Evolutionary conservation across 1,284 basidiomycete species (phyloP).

Genomic region (Pyrrhoderma noxium): DNA sequence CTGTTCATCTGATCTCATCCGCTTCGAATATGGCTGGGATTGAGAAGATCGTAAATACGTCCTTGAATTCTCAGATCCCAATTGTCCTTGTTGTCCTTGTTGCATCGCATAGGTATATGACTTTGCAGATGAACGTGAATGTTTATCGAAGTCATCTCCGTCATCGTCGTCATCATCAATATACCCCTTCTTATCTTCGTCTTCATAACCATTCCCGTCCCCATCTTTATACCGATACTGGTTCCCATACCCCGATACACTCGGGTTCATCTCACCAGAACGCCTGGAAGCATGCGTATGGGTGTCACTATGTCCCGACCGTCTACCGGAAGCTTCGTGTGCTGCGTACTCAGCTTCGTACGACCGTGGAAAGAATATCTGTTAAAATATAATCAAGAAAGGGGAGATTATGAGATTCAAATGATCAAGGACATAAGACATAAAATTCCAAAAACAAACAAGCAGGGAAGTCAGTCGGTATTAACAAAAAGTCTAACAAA

Average conservation of each 20-base stretch:
- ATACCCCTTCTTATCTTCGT: not conserved
- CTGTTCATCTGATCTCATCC: no score
- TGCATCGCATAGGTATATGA: not conserved
- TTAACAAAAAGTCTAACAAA: not conserved
- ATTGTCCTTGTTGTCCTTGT: no score
- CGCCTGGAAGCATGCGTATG: constrained; percentile 4
- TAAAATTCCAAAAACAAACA: no score
- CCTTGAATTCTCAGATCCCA: no score
- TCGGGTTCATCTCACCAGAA: not conserved
- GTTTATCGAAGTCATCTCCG: not conserved
- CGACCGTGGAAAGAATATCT: constrained; percentile 77
- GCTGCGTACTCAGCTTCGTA: constrained; percentile 51
- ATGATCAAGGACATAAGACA: no score
- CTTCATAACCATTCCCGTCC: not conserved
- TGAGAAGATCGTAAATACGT: no score
- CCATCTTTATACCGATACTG: not conserved
- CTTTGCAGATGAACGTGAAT: not conserved
- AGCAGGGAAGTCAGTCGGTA: not conserved
- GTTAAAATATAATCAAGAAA: no score
- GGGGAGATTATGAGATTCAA: no score
- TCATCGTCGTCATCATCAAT: not conserved
- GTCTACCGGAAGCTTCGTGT: constrained; percentile 31
- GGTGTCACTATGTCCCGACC: not conserved
- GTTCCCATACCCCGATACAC: not conserved
- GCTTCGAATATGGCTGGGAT: no score